Base-by-base conservation (phyloP, 2,329 filamentous ascomycete species). In the Nectriaceae sp. region DNA sequence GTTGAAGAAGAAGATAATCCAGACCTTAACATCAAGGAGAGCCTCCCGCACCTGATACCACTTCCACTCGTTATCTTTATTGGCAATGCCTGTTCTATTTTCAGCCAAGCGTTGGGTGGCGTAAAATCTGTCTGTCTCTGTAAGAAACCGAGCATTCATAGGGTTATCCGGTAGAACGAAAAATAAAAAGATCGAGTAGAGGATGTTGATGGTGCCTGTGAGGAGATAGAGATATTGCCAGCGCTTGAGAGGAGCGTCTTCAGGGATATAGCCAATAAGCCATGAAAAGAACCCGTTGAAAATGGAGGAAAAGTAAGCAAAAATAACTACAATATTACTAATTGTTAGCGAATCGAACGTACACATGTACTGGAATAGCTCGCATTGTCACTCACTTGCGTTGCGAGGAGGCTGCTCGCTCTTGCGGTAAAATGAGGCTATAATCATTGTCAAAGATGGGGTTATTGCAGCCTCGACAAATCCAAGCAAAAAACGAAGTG, bases 21-120 rank as follows among this genome's bases (percentile, higher is more conserved):
- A 83, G 0, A 76, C 77, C 61, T 82, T 80, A 8, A 75, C 72
- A 54, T 80, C 79, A 3, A 70, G 45, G 0, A 81, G 59, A 40
- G 75, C 77, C 60, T 82, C 77, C 4, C 63, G 39, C 35, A 70
- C 64, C 61, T 82, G 79, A 5, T 71, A 64, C 69, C 72, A 73
- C 40, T 69, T 69, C 67, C 73, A 79, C 15, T 20, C 22, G n/a
- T 39, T 37, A n/a, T n/a, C n/a, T n/a, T n/a, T n/a, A 10, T 73
- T 70, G 33, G 74, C 69, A 47, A 57, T 13, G n/a, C 57, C 42
- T 38, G 64, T 44, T n/a, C 36, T 21, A 36, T 46, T 46, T 16
- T 40, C 43, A n/a, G 43, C 35, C 11, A 46, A 36, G 20, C 43
- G 43, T 21, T 46, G 35, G 29, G 20, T 21, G 11, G 36, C 43